Conservation (phyloP, 352 stramenopile genomes). For the Phytophthora pinifolia region DNA sequence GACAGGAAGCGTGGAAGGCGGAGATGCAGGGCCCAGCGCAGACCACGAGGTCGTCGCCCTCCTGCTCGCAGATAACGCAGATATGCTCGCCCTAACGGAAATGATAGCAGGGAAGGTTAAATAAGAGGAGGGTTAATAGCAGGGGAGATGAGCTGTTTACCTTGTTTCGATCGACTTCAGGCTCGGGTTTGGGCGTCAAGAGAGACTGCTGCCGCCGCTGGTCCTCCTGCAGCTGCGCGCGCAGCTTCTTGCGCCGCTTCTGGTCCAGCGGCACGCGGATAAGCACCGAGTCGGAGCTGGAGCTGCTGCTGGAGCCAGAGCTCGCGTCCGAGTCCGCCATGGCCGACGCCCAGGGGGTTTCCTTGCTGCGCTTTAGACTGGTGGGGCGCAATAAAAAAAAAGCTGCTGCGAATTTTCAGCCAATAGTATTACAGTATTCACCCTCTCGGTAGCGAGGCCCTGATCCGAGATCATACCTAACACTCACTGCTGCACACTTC, state of each 20-base stretch:
- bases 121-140: no score
- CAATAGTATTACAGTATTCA: no score
- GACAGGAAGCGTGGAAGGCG: constrained; percentile 64
- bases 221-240: constrained; percentile 47
- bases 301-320: constrained; percentile 60
- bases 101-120: no score
- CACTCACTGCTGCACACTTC: no score
- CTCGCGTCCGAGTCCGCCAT: constrained; percentile 41
- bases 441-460: no score
- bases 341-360: constrained; percentile 3
- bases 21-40: constrained; percentile 75
- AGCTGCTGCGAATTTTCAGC: constrained; percentile 19
- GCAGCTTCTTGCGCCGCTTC: constrained; percentile 60
- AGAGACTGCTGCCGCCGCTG: constrained; percentile 22
- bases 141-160: neutral
- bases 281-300: constrained; percentile 73
- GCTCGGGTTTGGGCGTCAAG: constrained; percentile 3
- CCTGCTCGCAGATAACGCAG: constrained; percentile 67
- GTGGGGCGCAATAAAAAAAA: no score
- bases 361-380: no score
- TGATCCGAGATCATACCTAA: no score
- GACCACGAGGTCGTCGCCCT: constrained; percentile 50
- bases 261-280: constrained; percentile 71
- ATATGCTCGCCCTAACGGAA: constrained; percentile 50
- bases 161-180: constrained; percentile 24